A percentile compares a stretch with the other conserved stretches of the same genome.
Evolutionary conservation across 495 filamentous ascomycete genomes (phyloP).

Genomic region (Aspergillus mulundensis): DNA sequence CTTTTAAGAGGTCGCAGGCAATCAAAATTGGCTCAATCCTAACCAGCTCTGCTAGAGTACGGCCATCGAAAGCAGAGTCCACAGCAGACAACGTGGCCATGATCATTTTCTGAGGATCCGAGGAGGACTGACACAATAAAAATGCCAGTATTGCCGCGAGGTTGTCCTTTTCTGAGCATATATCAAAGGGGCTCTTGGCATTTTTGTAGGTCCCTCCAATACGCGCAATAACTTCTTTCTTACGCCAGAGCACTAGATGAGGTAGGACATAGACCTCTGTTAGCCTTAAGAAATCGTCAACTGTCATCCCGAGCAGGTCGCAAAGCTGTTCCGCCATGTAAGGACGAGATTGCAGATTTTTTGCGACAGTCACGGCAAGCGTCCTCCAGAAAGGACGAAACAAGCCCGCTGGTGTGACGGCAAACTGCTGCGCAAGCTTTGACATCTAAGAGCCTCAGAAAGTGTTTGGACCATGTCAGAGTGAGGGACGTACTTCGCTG

Average conservation of each 20-base stretch:
- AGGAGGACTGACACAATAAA: constrained; percentile 66
- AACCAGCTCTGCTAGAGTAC: constrained; percentile 63
- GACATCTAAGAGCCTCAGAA: constrained; percentile 38
- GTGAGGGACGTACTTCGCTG: constrained; percentile 57
- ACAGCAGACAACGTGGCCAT: constrained; percentile 64
- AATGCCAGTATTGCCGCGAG: constrained; percentile 74
- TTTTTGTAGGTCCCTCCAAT: constrained; percentile 72
- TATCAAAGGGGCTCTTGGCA: constrained; percentile 49
- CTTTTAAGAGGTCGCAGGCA: constrained; percentile 80
- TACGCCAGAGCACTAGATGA: constrained; percentile 73
- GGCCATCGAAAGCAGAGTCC: constrained; percentile 62
- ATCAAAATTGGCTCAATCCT: constrained; percentile 70
- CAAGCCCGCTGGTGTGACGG: constrained; percentile 57
- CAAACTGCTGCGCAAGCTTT: constrained; percentile 60
- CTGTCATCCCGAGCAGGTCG: constrained; percentile 68
- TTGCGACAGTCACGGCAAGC: constrained; percentile 72
- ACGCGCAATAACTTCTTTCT: constrained; percentile 70
- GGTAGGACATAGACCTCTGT: constrained; percentile 83
- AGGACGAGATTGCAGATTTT: constrained; percentile 73
- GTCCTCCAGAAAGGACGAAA: constrained; percentile 85
- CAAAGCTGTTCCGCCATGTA: constrained; percentile 77
- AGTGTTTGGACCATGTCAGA: no score
- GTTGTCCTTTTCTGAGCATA: constrained; percentile 65
- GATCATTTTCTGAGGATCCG: constrained; percentile 61
- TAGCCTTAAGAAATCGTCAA: constrained; percentile 65